These are phyloP conservation scores for Paracamarosporium sp. DNA, from an alignment of 2,329 filamentous ascomycete species.

Conservation along the genomic window DNA sequence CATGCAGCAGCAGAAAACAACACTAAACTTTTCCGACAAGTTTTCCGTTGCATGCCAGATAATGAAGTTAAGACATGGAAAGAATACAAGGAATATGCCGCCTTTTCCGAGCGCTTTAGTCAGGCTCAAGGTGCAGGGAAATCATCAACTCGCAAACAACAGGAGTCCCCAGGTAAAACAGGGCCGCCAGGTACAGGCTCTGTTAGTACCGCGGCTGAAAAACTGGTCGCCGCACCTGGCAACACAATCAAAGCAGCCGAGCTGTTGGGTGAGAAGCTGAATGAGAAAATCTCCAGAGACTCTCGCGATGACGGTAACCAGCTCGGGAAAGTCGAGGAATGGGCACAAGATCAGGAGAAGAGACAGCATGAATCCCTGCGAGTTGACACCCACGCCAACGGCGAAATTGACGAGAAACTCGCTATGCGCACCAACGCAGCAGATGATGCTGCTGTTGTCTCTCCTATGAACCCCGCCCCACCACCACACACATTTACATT, in stretches of 20 bases:
- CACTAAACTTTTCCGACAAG: conserved; percentile 88
- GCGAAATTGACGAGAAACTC: conserved; percentile 40
- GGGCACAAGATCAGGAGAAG: conserved; percentile 48
- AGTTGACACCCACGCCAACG: conserved; percentile 17
- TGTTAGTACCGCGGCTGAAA: conserved; percentile 21
- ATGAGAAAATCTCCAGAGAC: conserved; percentile 36
- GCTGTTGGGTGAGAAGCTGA: conserved; percentile 36
- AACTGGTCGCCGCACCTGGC: conserved; percentile 27
- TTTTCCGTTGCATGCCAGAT: conserved; percentile 97
- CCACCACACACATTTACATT: conserved; percentile 35
- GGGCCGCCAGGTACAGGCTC: conserved; percentile 55
- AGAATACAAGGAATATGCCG: conserved; percentile 84
- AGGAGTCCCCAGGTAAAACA: conserved; percentile 56
- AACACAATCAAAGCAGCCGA: conserved; percentile 31
- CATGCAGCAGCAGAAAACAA: conserved; percentile 88
- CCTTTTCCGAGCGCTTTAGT: conserved; percentile 79
- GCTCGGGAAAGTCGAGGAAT: conserved; percentile 44
- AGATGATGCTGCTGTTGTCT: conserved; percentile 36
- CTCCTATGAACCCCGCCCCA: conserved; percentile 30
- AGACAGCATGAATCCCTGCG: conserved; percentile 22
- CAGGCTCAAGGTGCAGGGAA: conserved; percentile 64
- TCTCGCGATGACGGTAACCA: conserved; percentile 17
- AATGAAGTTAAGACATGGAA: conserved; percentile 93
- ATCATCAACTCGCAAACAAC: conserved; percentile 59
- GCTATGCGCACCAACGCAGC: conserved; percentile 22